Base-by-base conservation (phyloP, 2,329 filamentous ascomycete species). In the Talaromyces sp. region DNA sequence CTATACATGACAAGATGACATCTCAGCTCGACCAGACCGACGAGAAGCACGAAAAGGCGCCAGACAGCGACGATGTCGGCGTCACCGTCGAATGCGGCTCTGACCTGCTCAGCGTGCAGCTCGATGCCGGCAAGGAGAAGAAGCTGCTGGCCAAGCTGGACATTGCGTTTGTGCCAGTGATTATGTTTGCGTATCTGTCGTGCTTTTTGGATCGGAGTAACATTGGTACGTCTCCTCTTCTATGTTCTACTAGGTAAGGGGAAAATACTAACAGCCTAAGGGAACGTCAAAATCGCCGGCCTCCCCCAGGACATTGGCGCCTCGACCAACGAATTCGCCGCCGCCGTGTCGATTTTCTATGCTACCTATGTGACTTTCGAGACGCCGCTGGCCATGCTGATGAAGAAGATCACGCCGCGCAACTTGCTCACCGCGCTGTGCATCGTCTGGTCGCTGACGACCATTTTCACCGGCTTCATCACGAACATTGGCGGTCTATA, bases 161-260 rank as follows among this genome's bases (percentile, higher is more conserved):
- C 58, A 51, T 77, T 3, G 74, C 74, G 3, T 77, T 83, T 56
- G 75, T 78, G 4, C 81, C 80, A 0, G 78, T 84, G 58, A 80
- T 85, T 61, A 83, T 83, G 77, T 69, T 83, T 53, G 75, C 84
- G 4, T 86, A 84, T 62, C 66, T 86, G 21, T 76, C 77, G 3
- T 83, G 79, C 62, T 84, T 82, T 65, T 72, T 85, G 46, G 84
- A 86, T 68, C 76, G 83, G 58, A 75, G 75, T 21, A 83, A 82
- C 64, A 83, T 84, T 43, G 79, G 79, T 75, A 65, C 24, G 58
- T 58, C n/a, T 5, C 24, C 54, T 21, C 35, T 4, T 38, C 12
- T 3, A 2, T 51, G 17, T 0, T 26, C 14, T 3, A 21, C 6
- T n/a, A 26, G 21, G 19, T 14, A 55, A 19, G 29, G 29, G 54